Conservation (phyloP, 1,139 yeast species). For the Kurtzmaniella quercitrusa region DNA sequence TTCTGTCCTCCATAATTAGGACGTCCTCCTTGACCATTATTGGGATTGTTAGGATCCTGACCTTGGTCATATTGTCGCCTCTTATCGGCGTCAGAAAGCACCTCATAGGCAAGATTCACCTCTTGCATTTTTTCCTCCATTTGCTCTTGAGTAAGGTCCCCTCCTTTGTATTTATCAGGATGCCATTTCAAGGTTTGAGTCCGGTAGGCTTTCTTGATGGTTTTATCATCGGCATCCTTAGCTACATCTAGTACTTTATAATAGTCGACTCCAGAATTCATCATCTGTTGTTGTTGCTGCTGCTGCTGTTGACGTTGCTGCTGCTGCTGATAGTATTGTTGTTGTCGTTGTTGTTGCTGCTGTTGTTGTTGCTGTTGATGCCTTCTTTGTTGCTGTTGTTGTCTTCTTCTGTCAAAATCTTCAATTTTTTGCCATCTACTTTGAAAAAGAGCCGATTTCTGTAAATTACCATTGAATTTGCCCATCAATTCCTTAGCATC, state of each 20-base stretch:
- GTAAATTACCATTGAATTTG: slow-evolving; percentile 27
- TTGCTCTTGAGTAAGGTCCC: slow-evolving; percentile 62
- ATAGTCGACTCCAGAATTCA: slow-evolving; percentile 62
- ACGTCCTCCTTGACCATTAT: slow-evolving; percentile 14
- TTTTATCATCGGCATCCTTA: slow-evolving; percentile 63
- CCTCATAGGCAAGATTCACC: slow-evolving; percentile 90
- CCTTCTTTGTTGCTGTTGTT: slow-evolving; percentile 28
- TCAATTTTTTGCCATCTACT: slow-evolving; percentile 25
- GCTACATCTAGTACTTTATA: slow-evolving; percentile 74
- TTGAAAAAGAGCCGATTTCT: slow-evolving; percentile 37
- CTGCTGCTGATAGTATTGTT: slow-evolving; percentile 34
- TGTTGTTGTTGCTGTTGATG: slow-evolving; percentile 32
- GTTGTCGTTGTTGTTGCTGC: slow-evolving; percentile 49
- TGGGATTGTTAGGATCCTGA: slow-evolving; percentile 53
- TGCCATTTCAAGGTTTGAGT: slow-evolving; percentile 76
- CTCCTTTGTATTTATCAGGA: slow-evolving; percentile 81
- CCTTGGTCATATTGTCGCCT: slow-evolving; percentile 68
- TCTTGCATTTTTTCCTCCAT: slow-evolving; percentile 86
- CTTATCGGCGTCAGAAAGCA: slow-evolving; percentile 62
- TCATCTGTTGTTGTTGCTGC: slow-evolving; percentile 27
- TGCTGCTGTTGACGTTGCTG: slow-evolving; percentile 44
- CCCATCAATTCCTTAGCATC: slow-evolving; percentile 38
- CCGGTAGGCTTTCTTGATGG: slow-evolving; percentile 80
- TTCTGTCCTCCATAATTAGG: slow-evolving; percentile 15
- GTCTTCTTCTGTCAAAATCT: slow-evolving; percentile 16